Evolutionary conservation across 1,139 yeast genomes (phyloP).

Genomic region (Taphrina communis): DNA sequence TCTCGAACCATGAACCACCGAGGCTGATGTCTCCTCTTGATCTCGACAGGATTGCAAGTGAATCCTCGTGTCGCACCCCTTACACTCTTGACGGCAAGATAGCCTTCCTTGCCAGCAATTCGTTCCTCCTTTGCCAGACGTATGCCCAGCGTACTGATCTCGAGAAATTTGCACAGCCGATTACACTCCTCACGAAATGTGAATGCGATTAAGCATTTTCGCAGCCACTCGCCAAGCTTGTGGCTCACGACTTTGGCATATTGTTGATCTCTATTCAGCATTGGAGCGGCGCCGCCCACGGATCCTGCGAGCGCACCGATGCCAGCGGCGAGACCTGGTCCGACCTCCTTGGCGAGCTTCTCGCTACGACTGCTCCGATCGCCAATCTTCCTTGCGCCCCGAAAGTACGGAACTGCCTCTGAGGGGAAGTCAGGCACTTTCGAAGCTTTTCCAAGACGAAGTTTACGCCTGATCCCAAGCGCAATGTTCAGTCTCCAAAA

Average conservation of each 20-base stretch:
- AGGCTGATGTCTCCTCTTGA: conserved; percentile 72
- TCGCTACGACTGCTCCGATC: conserved; percentile 36
- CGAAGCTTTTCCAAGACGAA: conserved; percentile 59
- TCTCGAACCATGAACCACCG: conserved; percentile 91
- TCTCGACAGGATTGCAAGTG: conserved; percentile 43
- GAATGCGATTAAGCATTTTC: conserved; percentile 63
- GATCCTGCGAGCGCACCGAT: conserved; percentile 35
- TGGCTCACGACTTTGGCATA: conserved; percentile 43
- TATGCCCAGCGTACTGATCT: conserved; percentile 85
- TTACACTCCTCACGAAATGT: conserved; percentile 82
- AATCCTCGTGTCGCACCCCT: conserved; percentile 76
- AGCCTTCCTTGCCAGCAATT: conserved; percentile 87
- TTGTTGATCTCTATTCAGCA: conserved; percentile 14
- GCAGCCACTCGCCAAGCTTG: conserved; percentile 67
- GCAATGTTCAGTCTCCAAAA: conserved; percentile 51
- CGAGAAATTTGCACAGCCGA: conserved; percentile 81
- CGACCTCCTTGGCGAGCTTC: conserved; percentile 25
- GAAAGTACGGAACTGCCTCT: conserved; percentile 46
- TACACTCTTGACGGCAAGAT: conserved; percentile 75
- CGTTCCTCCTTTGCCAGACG: conserved; percentile 82
- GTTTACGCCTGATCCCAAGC: conserved; percentile 65
- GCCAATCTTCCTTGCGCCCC: conserved; percentile 46
- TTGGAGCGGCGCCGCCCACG: conserved; percentile 36
- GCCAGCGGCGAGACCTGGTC: conserved; percentile 40
- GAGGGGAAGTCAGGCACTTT: conserved; percentile 51